Base-by-base conservation (phyloP, 805 yeast species). In the Kuraishia ogatae region DNA sequence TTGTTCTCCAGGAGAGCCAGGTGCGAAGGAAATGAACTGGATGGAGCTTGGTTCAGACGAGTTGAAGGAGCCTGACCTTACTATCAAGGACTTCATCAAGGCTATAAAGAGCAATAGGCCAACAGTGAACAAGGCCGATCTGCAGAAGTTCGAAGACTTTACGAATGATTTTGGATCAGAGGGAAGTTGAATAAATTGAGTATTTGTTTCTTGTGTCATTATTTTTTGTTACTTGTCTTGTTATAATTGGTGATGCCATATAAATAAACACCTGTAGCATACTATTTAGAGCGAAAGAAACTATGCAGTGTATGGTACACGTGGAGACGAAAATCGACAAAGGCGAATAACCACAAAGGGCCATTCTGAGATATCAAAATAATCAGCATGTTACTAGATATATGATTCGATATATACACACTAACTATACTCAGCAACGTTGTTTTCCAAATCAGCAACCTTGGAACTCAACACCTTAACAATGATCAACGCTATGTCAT, bases 91-190 rank as follows among this genome's bases (percentile, higher is more conserved):
- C 71, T 94, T 94, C 73, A 80, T 93, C 59, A 91, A 92, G 71
- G 96, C 97, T 1, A 84, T 94, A 55, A 89, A 89, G 70, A 83
- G 85, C 35, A 89, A 96, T 55, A 81, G 97, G 66, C 99, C 99
- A 19, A 94, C 99, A 0, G 98, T 94, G 43, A 94, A 94, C 65
- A 85, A 80, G 50, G 80, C 79, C 11, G 99, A 94, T 68, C 80
- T 94, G 57, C 78, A 75, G 57, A 86, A 85, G 65, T 97, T 93
- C 69, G 82, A 83, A 51, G 87, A 89, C 60, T 94, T 94, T 66
- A 94, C 99, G 0, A 80, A 79, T 50, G 99, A 94, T 71, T 94
- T 94, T 67, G 99, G 99, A 46, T 97, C 93, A 64, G 99, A 94
- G 70, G 99, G 99, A 50, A 90, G 89, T 63, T 89, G 69, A 64